Evolutionary conservation across 495 filamentous ascomycete species (phyloP), one percentile per base, ranked within the genome.

Genomic region (Talaromyces proteolyticus): DNA sequence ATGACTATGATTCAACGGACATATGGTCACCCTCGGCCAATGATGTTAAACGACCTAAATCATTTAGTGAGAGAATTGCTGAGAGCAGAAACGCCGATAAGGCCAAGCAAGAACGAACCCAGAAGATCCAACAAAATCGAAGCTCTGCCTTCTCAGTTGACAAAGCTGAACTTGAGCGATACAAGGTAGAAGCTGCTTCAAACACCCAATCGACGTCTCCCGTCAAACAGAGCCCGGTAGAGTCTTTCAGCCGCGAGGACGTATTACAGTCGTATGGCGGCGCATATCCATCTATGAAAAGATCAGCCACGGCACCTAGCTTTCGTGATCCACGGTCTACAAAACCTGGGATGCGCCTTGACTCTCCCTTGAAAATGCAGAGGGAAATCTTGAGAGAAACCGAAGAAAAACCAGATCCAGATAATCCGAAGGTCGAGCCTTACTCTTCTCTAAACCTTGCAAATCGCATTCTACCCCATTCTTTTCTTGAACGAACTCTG

Each of bases 1-100:
- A 66, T 45, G 19, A 54, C 1, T 58, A 63, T 34, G 44, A 50
- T 3, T 39, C 57, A 11, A 55, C 53, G 29, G 52, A 63, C n/a
- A 63, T 67, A 21, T 61, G 60, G 3, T 63, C 60, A 22, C 54
- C 57, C 21, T 53, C 54, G 43, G 50, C 59, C 34, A 64, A 57
- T 20, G 63, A 60, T 0, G n/a, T 51, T 12, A 53, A 72, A 6
- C 69, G 74, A 42, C 76, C 78, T 1, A 81, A 86, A 61, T 88
- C 81, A 23, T 98, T 96, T 60, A 95, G 88, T 55, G 89, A 97
- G 62, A 74, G 89, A 20, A 80, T 97, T 52, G 87, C 88, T 0
- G 82, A 89, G 52, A 78, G 67, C 48, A 68, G 81, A 48, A 60
- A 61, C 6, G 63, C 68, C 22, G 80, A 84, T 10, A 73, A 71